phyloP scores from a whole-genome alignment of 495 filamentous ascomycete genomes.

The Penicillium roqueforti region DNA sequence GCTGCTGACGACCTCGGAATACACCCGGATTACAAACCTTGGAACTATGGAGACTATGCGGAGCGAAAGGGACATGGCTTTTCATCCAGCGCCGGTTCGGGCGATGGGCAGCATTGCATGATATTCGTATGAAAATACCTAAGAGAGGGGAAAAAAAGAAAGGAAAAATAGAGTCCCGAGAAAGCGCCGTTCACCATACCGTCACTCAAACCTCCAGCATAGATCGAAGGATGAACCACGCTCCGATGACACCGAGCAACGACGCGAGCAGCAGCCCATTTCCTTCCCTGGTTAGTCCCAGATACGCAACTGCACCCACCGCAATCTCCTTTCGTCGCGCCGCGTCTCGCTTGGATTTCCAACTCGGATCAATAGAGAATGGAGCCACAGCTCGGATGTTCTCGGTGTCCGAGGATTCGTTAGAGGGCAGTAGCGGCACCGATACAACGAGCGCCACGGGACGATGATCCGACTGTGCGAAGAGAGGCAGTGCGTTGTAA shows the following conservation, averaged over 20 bases:
- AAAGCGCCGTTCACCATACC: neutral
- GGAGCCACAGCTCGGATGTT: constrained; percentile 37
- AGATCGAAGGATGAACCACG: constrained; percentile 44
- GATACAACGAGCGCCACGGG: constrained; percentile 65
- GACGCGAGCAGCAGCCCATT: constrained; percentile 45
- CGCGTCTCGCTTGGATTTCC: constrained; percentile 43
- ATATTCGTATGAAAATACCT: neutral
- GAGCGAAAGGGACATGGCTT: neutral
- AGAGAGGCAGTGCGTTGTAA: constrained; percentile 71
- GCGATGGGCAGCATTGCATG: constrained; percentile 3
- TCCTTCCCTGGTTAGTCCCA: constrained; percentile 59
- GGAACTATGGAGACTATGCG: neutral
- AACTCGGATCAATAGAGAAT: constrained; percentile 52
- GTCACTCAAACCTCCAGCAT: constrained; percentile 18
- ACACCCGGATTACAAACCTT: neutral
- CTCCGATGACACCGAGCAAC: constrained; percentile 39
- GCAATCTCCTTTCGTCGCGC: constrained; percentile 54
- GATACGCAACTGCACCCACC: constrained; percentile 54
- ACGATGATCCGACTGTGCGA: constrained; percentile 78
- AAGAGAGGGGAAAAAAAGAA: constrained; percentile 1
- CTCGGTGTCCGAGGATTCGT: constrained; percentile 13
- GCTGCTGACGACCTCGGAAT: neutral
- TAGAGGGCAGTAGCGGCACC: constrained; percentile 48
- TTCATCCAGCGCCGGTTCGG: neutral
- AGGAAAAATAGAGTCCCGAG: constrained; percentile 6